phyloP scores from a whole-genome alignment of 2,329 filamentous ascomycete species.

The Trichophyton schoenleinii region DNA sequence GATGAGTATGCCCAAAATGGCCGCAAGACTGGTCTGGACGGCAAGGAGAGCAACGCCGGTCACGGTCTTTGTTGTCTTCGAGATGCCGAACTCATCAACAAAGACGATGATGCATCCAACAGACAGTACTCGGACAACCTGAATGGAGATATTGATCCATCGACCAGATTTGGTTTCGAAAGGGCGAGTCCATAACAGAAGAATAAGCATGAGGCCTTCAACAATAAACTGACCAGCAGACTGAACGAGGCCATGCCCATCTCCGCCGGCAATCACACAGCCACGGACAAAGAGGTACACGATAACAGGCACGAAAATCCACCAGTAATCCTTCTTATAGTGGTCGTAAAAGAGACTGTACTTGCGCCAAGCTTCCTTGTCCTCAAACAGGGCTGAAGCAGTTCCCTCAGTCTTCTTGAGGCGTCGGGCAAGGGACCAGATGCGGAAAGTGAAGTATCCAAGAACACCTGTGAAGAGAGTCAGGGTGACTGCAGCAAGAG shows the following conservation, averaged over 20 bases:
- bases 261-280: conserved; percentile 67
- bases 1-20: conserved; percentile 72
- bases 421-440: conserved; percentile 61
- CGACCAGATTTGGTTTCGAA: conserved; percentile 79
- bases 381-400: conserved; percentile 60
- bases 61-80: conserved; percentile 84
- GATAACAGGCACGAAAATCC: conserved; percentile 84
- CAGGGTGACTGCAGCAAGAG: conserved; percentile 70
- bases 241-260: conserved; percentile 76
- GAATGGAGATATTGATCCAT: conserved; percentile 86
- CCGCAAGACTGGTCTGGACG: conserved; percentile 77
- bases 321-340: conserved; percentile 93
- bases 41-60: conserved; percentile 86
- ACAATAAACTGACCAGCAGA: conserved; percentile 67
- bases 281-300: conserved; percentile 86
- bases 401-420: conserved; percentile 68
- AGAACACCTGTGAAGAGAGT: conserved; percentile 67
- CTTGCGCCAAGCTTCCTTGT: conserved; percentile 84
- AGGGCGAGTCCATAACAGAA: conserved; percentile 75
- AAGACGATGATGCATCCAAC: conserved; percentile 84
- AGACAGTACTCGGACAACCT: conserved; percentile 76
- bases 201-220: conserved; percentile 62
- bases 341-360: conserved; percentile 96
- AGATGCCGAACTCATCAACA: conserved; percentile 80
- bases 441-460: conserved; percentile 72